Evolutionary conservation across 2,329 filamentous ascomycete genomes (phyloP).

Genomic region (Spiromastix sp.): DNA sequence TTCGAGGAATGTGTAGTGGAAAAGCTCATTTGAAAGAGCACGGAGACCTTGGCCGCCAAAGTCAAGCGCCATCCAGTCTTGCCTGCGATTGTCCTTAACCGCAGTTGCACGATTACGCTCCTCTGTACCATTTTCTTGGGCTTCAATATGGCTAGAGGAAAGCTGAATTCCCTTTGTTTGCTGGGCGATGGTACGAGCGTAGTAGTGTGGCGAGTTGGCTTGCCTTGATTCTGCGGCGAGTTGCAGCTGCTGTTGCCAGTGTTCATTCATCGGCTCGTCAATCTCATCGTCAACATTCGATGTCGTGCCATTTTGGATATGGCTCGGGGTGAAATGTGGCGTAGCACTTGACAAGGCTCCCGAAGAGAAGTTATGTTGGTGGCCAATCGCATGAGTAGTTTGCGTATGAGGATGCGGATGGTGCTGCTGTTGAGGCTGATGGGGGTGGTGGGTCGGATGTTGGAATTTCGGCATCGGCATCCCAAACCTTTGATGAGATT

Average conservation of each 20-base stretch:
- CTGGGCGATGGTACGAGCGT: conserved; percentile 42
- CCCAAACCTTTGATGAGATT: conserved; percentile 38
- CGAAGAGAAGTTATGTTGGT: conserved; percentile 41
- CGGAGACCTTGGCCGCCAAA: conserved; percentile 92
- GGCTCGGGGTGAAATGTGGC: conserved; percentile 49
- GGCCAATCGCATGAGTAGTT: conserved; percentile 32
- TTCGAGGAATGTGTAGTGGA: conserved; percentile 78
- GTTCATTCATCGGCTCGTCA: conserved; percentile 51
- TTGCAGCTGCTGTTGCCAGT: conserved; percentile 83
- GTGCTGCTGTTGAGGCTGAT: conserved; percentile 31
- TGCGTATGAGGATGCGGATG: conserved; percentile 32
- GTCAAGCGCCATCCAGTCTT: conserved; percentile 89
- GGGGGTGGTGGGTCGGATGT: conserved; percentile 36
- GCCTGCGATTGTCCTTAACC: conserved; percentile 46
- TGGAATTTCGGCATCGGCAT: conserved; percentile 40
- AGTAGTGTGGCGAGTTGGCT: conserved; percentile 62
- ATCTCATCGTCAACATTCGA: conserved; percentile 45
- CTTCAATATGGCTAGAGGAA: conserved; percentile 38
- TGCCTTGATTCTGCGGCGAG: conserved; percentile 64
- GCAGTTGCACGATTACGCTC: conserved; percentile 56
- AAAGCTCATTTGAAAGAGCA: conserved; percentile 67
- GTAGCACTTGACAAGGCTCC: conserved; percentile 36
- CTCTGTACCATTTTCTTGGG: conserved; percentile 40
- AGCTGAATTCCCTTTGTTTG: conserved; percentile 37
- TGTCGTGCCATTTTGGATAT: conserved; percentile 51